Base-by-base conservation (phyloP, 768 basidiomycete genomes). In the Suillus weaverae region DNA sequence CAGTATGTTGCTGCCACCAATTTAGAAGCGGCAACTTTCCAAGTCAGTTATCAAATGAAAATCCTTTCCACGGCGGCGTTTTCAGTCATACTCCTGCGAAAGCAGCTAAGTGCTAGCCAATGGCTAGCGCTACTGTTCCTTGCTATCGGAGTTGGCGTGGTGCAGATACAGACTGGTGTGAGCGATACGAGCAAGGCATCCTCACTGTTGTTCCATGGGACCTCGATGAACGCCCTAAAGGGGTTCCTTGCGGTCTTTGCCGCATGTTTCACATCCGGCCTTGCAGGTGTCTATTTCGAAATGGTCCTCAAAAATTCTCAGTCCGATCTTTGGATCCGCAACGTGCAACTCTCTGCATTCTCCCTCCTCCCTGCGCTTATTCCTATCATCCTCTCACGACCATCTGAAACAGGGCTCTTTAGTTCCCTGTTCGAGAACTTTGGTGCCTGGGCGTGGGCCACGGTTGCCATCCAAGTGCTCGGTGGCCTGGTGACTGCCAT, bases 201-300 rank as follows among this genome's bases (percentile, higher is more conserved):
- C 60, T 64, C 66, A 20, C 63, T 78, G 10, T 62, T 78, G 10
- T 76, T 76, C 64, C 70, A 78, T 51, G 71, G 74, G 6, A 83
- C 87, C 68, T 80, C 84, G 41, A 96, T 97, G 94, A 85, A 89
- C 67, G 87, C 89, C 10, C 74, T 90, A 66, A 94, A 87, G 67
- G 97, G 97, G 0, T 96, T 99, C 78, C 72, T 91, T 56, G 97
- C 97, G 1, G 96, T 99, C 60, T 83, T 87, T 8, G 86, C 89
- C 16, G 95, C 97, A 0, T 99, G 97, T 80, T 88, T 97, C 74
- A 97, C 96, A 0, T 97, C 95, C 0, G 97, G 97, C 32, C 86
- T 99, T 53, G 96, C 96, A 0, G 96, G 96, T 7, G 96, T 98
- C 33, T 99, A 99, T 79, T 99, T 99, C 70, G 97, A 99, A 80